Evolutionary conservation across 2,329 filamentous ascomycete genomes (phyloP), one percentile per base, ranked within the genome.

Genomic region (Aspergillus tamarii): DNA sequence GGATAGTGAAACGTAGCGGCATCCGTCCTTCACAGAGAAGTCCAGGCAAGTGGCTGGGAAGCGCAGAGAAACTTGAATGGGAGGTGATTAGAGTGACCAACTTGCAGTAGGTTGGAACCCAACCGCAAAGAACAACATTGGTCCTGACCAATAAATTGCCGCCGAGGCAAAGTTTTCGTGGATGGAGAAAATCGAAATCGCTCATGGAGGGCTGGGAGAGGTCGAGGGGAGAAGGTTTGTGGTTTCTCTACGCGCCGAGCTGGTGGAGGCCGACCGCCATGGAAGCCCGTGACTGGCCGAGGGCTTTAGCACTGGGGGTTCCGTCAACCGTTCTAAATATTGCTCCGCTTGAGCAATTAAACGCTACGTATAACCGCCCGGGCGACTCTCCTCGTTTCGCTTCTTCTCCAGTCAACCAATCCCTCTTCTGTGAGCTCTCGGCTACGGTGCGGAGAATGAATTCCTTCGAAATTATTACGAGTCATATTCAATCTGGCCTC

Each of bases 31-130:
- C 60, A 46, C 43, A 46, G 26, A 46, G 43, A 55, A 58, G 62
- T 36, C 53, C 56, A 53, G 46, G 32, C 21, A 46, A 46, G 43
- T 46, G 55, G 60, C 55, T 54, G 36, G 30, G 60, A 28, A 54
- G 43, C 50, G 23, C 26, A 46, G 62, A 56, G 61, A 61, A 58
- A 56, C 30, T n/a, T 54, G 43, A 53, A 60, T 43, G 59, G 52
- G 65, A 65, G 57, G 64, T 68, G 66, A 66, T 66, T 36, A 34
- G 60, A 64, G 64, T 68, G 66, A 68, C 55, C 62, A 58, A 59
- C 66, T 56, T 65, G 66, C 66, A 68, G 66, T 66, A 68, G 66
- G 58, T 63, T 30, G 19, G 52, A 57, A 43, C 32, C 41, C 57
- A 62, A 60, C 43, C 14, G 50, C 45, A 57, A 34, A 28, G 39